These are phyloP conservation scores for Castanea sativa DNA, from an alignment of 306 rosid genomes.

Conservation along the genomic window DNA sequence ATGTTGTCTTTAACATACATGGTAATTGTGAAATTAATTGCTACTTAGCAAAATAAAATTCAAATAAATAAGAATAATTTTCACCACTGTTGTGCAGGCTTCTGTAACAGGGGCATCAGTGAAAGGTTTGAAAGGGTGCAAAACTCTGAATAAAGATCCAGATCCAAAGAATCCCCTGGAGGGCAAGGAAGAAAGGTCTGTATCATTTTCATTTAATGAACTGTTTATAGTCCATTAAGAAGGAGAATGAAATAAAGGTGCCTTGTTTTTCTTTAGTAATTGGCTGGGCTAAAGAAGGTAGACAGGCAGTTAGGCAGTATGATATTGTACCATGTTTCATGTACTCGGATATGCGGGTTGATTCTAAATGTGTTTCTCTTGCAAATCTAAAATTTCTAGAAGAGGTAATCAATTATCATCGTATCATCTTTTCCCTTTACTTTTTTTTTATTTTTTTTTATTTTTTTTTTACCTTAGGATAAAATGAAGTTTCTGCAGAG, in stretches of 20 bases:
- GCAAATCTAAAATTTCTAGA: too few species aligned
- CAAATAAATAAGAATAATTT: constrained; percentile 19
- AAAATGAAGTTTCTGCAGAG: too few species aligned
- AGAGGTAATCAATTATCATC: too few species aligned
- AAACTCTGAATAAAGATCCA: constrained; percentile 79
- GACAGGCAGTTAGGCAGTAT: too few species aligned
- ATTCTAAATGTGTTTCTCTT: too few species aligned
- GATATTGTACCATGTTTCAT: too few species aligned
- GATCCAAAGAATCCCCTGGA: constrained; percentile 86
- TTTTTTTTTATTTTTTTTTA: too few species aligned
- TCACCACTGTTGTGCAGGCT: constrained; percentile 55
- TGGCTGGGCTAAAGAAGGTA: constrained; percentile 10
- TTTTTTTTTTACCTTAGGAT: too few species aligned
- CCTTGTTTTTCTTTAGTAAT: constrained; percentile 16
- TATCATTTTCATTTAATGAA: constrained; percentile 9
- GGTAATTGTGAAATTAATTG: constrained; percentile 9
- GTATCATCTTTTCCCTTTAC: too few species aligned
- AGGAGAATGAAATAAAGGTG: background rate
- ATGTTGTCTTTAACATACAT: background rate
- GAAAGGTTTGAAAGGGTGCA: constrained; percentile 79
- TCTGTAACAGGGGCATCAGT: constrained; percentile 71
- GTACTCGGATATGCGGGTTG: too few species aligned
- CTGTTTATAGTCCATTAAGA: background rate
- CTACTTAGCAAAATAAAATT: background rate
- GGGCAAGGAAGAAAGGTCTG: constrained; percentile 87